Conservation (phyloP, 306 rosid species). For the Cicer bijugum region DNA sequence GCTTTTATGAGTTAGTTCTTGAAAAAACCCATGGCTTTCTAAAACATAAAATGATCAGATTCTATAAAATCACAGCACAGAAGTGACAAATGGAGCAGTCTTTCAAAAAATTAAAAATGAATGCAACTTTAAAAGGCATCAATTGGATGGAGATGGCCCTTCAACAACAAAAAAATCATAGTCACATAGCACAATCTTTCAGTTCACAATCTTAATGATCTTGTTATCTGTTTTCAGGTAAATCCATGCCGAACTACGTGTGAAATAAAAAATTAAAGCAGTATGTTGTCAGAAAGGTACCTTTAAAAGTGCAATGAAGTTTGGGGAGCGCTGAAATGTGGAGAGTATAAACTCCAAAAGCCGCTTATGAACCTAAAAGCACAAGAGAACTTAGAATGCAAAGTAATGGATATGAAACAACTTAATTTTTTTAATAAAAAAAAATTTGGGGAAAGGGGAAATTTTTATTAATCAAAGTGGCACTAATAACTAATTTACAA, state of each 20-base stretch:
- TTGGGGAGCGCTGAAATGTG: slow-evolving; percentile 83
- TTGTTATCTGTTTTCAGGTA: background rate
- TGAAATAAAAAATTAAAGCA: slow-evolving; percentile 31
- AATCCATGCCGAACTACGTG: slow-evolving; percentile 19
- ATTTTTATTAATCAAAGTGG: too few species aligned
- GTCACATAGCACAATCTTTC: slow-evolving; percentile 14
- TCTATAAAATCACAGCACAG: background rate
- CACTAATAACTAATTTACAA: too few species aligned
- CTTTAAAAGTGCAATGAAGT: slow-evolving; percentile 87
- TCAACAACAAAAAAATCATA: slow-evolving; percentile 6
- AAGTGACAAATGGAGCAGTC: slow-evolving; percentile 13
- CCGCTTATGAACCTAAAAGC: slow-evolving; percentile 77
- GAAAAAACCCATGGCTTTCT: slow-evolving; percentile 16
- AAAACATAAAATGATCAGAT: slow-evolving; percentile 32
- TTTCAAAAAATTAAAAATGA: slow-evolving; percentile 15
- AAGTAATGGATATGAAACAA: slow-evolving; percentile 10
- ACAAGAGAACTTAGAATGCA: slow-evolving; percentile 32
- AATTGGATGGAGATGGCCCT: background rate
- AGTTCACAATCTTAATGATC: background rate
- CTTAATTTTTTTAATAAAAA: background rate
- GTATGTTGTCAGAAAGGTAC: slow-evolving; percentile 47
- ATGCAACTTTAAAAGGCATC: slow-evolving; percentile 21
- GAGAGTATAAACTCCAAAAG: slow-evolving; percentile 88
- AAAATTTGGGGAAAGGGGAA: too few species aligned
- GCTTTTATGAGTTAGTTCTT: slow-evolving; percentile 2